Evolutionary conservation across 23 red algal genomes (phyloP), one percentile per base, ranked within the genome.

Genomic region (Gracilaria domingensis): DNA sequence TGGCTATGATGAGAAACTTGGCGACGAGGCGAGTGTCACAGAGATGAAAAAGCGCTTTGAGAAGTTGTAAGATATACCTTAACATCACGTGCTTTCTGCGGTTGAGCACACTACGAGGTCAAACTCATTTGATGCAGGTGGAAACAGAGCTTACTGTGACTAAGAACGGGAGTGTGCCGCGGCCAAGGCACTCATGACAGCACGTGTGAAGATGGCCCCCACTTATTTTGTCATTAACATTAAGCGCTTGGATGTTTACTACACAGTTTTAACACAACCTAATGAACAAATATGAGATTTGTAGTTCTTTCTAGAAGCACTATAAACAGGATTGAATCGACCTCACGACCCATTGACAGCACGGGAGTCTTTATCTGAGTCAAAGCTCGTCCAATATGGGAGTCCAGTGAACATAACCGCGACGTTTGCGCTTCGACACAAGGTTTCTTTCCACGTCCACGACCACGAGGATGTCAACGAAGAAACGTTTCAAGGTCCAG

Each of bases 1-100:
- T 29, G 67, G 67, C 12, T 94, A 83, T 32, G 92, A 94, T 62
- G 92, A 94, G 65, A 74, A 92, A 23, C 65, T 76, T n/a, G 66
- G 80, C 33, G 75, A 66, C 23, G 89, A 92, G 25, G 80, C 80
- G 12, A 82, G 14, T 40, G 38, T 92, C 40, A 92, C 89, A 40
- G 89, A 92, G 39, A 51, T 83, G 80, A 59, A 66, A 8, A 60
- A 25, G 23, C 77, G 79, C 17, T 55, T 92, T 25, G 34, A 58
- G 20, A 92, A 92, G n/a, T n/a, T 71, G 28, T 92, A 92, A 59
- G 0, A 14, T 2, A 12, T 36, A 28, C 1, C 36, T 69, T 32
- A 14, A 69, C 11, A 36, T 8, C 6, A 69, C 30, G 38, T 30
- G 3, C 23, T 30, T 62, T 29, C 24, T 29, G 4, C 3, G 29